phyloP scores from a whole-genome alignment of 192 early-diverging fungal genomes.

The Dispira simplex region DNA sequence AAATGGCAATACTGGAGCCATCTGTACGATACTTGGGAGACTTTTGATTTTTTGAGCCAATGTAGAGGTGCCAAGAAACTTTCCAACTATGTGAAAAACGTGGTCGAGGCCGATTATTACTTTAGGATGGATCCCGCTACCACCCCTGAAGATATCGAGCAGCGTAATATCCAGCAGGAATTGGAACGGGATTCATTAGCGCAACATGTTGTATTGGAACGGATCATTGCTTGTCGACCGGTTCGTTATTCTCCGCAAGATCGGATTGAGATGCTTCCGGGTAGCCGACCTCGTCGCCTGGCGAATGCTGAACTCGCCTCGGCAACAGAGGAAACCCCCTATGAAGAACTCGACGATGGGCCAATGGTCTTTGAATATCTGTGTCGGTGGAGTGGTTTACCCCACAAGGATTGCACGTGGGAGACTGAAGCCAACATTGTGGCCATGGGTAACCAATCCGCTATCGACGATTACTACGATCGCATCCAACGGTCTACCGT shows the following conservation, averaged over 20 bases:
- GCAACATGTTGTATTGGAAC: constrained; percentile 78
- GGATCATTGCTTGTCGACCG: constrained; percentile 60
- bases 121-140: constrained; percentile 46
- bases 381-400: constrained; percentile 80
- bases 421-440: constrained; percentile 54
- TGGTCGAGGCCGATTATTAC: constrained; percentile 38
- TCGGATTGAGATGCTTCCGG: constrained; percentile 7
- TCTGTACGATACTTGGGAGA: constrained; percentile 85
- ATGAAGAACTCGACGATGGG: neutral
- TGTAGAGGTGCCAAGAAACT: constrained; percentile 82
- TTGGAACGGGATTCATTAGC: constrained; percentile 62
- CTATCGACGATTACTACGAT: constrained; percentile 78
- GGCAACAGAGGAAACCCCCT: constrained; percentile 79
- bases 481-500: constrained; percentile 53
- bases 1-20: constrained; percentile 92
- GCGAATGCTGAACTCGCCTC: constrained; percentile 66
- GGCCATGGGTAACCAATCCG: constrained; percentile 47
- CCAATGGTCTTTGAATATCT: constrained; percentile 53
- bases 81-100: constrained; percentile 63
- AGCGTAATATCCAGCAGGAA: constrained; percentile 69
- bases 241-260: constrained; percentile 18
- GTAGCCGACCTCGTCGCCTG: neutral
- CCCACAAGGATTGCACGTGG: constrained; percentile 86
- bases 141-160: constrained; percentile 80
- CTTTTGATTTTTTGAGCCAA: constrained; percentile 37